Conservation (phyloP, 768 basidiomycete species). For the Trametes cubensis region DNA sequence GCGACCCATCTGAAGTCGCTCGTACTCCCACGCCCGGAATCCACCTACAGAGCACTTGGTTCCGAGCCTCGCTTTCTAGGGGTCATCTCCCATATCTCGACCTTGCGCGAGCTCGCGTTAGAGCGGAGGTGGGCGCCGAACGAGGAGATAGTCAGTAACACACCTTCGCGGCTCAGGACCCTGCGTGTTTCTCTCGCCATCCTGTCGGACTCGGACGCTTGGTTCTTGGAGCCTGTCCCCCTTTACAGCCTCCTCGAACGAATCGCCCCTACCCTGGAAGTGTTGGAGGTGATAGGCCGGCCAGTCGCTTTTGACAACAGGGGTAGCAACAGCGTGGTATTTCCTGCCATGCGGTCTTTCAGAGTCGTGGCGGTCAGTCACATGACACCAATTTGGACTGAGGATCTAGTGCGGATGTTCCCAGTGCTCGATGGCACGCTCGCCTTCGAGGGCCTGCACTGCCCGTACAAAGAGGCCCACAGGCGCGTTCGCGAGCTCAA, state of each 20-base stretch:
- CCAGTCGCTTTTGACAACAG: neutral
- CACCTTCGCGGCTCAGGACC: neutral
- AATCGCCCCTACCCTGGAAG: neutral
- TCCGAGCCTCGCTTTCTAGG: neutral
- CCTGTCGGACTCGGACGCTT: neutral
- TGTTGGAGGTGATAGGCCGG: neutral
- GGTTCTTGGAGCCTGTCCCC: no score
- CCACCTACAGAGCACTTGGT: neutral
- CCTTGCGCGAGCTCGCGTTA: neutral
- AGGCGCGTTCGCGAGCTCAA: neutral
- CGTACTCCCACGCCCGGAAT: neutral
- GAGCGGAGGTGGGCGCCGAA: neutral
- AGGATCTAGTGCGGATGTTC: neutral
- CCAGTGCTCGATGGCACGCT: neutral
- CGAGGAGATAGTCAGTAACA: neutral
- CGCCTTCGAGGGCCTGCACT: neutral
- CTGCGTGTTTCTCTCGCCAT: neutral
- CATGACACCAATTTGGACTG: neutral
- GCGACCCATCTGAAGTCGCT: neutral
- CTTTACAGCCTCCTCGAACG: neutral
- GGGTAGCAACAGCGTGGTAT: neutral
- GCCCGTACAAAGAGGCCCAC: neutral
- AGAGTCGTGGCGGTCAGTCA: neutral
- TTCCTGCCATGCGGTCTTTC: neutral
- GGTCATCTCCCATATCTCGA: neutral